These are phyloP conservation scores for Wickerhamomyces ciferrii DNA, from an alignment of 805 yeast genomes.

Conservation along the genomic window DNA sequence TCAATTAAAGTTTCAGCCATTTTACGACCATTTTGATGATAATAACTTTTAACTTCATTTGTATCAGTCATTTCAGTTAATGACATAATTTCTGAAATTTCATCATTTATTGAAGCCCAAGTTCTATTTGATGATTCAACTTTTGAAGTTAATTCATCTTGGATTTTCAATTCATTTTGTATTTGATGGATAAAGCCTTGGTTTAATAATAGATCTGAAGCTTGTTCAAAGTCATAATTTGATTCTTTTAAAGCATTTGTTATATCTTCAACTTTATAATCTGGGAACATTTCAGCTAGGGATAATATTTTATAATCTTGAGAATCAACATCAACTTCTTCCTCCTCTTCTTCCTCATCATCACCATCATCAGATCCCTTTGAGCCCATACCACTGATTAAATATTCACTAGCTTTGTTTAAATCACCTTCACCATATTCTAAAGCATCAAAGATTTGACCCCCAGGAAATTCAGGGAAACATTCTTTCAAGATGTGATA, in stretches of 20 bases:
- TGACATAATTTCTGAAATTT: constrained; percentile 15
- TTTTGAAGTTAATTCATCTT: not conserved
- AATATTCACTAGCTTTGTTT: constrained; percentile 11
- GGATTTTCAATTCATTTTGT: constrained; percentile 1
- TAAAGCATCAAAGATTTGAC: constrained; percentile 11
- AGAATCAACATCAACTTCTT: not conserved
- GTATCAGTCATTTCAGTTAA: constrained; percentile 16
- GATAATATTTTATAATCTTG: not conserved
- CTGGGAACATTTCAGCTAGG: constrained; percentile 42
- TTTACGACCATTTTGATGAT: constrained; percentile 25
- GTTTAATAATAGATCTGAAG: constrained; percentile 25
- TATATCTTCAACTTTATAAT: constrained; percentile 26
- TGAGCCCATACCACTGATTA: not conserved
- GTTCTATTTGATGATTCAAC: not conserved
- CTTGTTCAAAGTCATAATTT: constrained; percentile 25
- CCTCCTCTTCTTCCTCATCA: not conserved
- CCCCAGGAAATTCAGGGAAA: constrained; percentile 17
- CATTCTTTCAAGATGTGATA: constrained; percentile 4
- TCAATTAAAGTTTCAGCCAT: constrained; percentile 30
- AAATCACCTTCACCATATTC: constrained; percentile 15
- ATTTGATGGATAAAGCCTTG: constrained; percentile 11
- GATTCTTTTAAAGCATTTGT: constrained; percentile 23
- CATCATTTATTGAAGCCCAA: constrained; percentile 12
- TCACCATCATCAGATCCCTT: not conserved
- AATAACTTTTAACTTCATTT: constrained; percentile 18